Conservation (phyloP, 192 early-diverging fungal genomes). For the Backusella macrospora region DNA sequence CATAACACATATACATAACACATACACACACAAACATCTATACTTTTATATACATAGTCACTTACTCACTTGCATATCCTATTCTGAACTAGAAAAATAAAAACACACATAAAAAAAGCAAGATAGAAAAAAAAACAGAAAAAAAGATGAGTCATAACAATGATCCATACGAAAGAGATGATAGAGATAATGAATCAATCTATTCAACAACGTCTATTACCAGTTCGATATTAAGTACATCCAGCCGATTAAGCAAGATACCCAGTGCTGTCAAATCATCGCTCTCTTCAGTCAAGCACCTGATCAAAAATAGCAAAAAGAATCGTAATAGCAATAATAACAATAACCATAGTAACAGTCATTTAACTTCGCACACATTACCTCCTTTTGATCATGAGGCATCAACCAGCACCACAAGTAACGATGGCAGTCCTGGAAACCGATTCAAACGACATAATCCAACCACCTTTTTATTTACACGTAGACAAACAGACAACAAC, state of each 20-base stretch:
- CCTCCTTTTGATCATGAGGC: neutral
- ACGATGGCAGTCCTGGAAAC: neutral
- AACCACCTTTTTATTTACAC: conserved; percentile 6
- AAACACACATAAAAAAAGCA: too few relatives aligned
- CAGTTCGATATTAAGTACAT: conserved; percentile 40
- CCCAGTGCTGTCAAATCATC: conserved; percentile 35
- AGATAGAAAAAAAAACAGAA: neutral
- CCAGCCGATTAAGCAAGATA: conserved; percentile 31
- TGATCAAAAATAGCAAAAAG: conserved; percentile 21
- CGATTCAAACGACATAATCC: conserved; percentile 4
- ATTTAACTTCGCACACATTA: neutral
- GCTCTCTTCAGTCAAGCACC: conserved; percentile 33
- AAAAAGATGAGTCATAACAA: conserved; percentile 6
- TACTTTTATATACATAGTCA: too few relatives aligned
- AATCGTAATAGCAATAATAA: neutral
- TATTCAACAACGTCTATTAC: conserved; percentile 35
- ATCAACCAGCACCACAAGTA: neutral
- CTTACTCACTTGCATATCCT: neutral
- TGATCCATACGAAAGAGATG: conserved; percentile 2
- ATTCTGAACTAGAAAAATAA: neutral
- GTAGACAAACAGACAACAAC: conserved; percentile 9
- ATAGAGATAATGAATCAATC: conserved; percentile 36
- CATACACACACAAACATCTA: neutral
- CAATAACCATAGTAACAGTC: neutral
- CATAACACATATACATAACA: neutral